A percentile compares a stretch with the other conserved stretches of the same genome.
Evolutionary conservation across 2,329 filamentous ascomycete species (phyloP).

Genomic region (Cladosporium sp.): DNA sequence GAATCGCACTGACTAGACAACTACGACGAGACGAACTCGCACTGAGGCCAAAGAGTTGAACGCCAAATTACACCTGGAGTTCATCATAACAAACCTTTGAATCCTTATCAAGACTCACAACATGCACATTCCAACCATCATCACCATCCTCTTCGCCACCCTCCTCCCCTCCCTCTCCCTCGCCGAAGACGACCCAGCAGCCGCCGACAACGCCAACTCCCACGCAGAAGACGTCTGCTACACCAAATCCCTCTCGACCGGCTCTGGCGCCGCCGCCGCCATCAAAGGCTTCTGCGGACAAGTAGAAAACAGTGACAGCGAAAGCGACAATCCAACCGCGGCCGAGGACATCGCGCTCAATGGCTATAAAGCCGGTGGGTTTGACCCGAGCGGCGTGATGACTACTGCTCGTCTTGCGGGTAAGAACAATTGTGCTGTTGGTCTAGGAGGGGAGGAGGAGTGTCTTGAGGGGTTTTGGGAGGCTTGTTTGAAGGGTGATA

Average conservation of each 20-base stretch:
- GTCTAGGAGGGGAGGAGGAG: slow-evolving; percentile 1
- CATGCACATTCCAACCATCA: background rate
- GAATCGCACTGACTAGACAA: too few species aligned
- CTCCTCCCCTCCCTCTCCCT: background rate
- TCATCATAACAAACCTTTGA: too few species aligned
- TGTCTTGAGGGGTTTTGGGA: slow-evolving; percentile 5
- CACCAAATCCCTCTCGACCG: slow-evolving; percentile 1
- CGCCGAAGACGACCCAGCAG: slow-evolving; percentile 5
- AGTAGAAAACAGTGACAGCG: slow-evolving; percentile 5
- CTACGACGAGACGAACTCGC: too few species aligned
- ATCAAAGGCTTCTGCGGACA: slow-evolving; percentile 9
- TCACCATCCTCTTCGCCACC: background rate
- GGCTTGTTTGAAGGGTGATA: background rate
- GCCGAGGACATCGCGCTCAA: slow-evolving; percentile 3
- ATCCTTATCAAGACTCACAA: background rate
- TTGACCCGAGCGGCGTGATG: slow-evolving; percentile 4
- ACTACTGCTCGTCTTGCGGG: slow-evolving; percentile 1
- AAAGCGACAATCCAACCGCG: slow-evolving; percentile 1
- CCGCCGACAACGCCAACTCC: background rate
- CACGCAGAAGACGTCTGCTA: slow-evolving; percentile 2
- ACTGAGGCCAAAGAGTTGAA: too few species aligned
- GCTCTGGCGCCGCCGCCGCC: slow-evolving; percentile 4
- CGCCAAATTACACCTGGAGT: too few species aligned
- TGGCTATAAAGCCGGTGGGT: slow-evolving; percentile 3
- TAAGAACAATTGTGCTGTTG: background rate